Evolutionary conservation across 164 flowering plant species (phyloP).

Genomic region (Magnolia sinica): DNA sequence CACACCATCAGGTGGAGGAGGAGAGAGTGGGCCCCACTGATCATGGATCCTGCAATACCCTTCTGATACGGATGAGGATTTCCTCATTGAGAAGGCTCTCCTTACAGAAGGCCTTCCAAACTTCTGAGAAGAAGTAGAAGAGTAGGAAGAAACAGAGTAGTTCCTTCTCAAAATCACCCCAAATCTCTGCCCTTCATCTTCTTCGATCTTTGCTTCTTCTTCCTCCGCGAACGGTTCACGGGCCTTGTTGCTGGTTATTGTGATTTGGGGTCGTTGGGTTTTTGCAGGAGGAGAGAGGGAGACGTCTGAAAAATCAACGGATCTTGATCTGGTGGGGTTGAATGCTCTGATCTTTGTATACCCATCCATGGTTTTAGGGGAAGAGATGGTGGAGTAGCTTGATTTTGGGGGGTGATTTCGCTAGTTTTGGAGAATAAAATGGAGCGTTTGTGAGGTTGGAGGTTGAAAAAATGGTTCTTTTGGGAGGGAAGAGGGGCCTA

Average conservation of each 20-base stretch:
- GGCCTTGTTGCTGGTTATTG: not conserved
- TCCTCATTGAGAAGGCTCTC: slow-evolving; percentile 44
- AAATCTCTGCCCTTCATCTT: slow-evolving; percentile 17
- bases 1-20: not conserved
- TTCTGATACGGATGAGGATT: slow-evolving; percentile 54
- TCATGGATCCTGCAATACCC: slow-evolving; percentile 58
- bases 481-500: no score
- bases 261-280: slow-evolving; percentile 11
- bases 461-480: not conserved
- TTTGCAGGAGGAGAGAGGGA: slow-evolving; percentile 15
- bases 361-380: slow-evolving; percentile 32
- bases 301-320: slow-evolving; percentile 45
- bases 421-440: not conserved
- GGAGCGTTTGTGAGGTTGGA: not conserved
- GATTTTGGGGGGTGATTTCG: not conserved
- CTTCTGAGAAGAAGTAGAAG: slow-evolving; percentile 25
- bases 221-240: slow-evolving; percentile 4
- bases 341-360: slow-evolving; percentile 41
- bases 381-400: not conserved
- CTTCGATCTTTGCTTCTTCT: slow-evolving; percentile 21
- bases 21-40: slow-evolving; percentile 19
- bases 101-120: slow-evolving; percentile 22
- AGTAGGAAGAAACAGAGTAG: slow-evolving; percentile 31
- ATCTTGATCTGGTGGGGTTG: slow-evolving; percentile 32
- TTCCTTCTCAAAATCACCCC: slow-evolving; percentile 28